These are phyloP conservation scores for Phytophthora hybrid DNA, from an alignment of 352 stramenopile species.

Conservation along the genomic window DNA sequence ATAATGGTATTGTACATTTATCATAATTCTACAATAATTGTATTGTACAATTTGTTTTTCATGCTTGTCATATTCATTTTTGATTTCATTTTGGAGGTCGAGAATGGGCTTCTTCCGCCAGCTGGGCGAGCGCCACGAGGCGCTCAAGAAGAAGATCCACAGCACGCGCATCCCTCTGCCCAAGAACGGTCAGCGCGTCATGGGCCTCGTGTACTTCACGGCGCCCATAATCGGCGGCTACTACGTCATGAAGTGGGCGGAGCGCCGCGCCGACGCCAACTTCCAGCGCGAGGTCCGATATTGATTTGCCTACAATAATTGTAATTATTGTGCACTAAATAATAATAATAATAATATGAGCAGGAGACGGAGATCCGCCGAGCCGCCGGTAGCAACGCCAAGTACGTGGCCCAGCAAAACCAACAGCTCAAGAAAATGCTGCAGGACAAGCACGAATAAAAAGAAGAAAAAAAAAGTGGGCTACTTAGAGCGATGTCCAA, in stretches of 20 bases:
- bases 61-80: constrained; percentile 7
- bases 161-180: constrained; percentile 91
- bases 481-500: too few species aligned
- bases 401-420: constrained; percentile 76
- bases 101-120: constrained; percentile 83
- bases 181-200: constrained; percentile 82
- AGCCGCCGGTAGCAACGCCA: constrained; percentile 52
- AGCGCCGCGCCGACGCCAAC: constrained; percentile 75
- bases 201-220: constrained; percentile 93
- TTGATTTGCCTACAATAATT: constrained; percentile 2
- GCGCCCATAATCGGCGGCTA: constrained; percentile 90
- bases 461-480: neutral
- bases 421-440: constrained; percentile 65
- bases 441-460: constrained; percentile 46
- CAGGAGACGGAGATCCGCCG: constrained; percentile 77
- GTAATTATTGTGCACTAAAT: neutral
- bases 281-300: constrained; percentile 69
- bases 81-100: neutral
- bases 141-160: constrained; percentile 94
- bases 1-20: neutral
- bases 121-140: constrained; percentile 83
- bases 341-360: neutral
- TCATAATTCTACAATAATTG: too few species aligned
- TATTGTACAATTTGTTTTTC: neutral
- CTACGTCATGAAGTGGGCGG: constrained; percentile 94